Evolutionary conservation across 2,329 filamentous ascomycete genomes (phyloP).

Genomic region (Pseudogymnoascus sp.): DNA sequence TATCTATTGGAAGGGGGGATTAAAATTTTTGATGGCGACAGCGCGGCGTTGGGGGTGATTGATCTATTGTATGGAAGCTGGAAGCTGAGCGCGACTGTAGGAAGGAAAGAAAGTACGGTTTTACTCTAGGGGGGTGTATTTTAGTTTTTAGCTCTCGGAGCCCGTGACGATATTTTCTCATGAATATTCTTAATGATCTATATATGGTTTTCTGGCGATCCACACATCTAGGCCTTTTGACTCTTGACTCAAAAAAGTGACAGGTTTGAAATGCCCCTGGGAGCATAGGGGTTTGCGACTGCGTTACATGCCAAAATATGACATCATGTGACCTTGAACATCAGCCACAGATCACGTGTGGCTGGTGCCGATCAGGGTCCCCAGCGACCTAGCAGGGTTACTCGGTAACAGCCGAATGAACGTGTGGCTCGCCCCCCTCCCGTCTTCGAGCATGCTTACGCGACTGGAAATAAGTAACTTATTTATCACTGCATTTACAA

Average conservation of each 20-base stretch:
- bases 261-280: not conserved
- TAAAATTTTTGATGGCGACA: not conserved
- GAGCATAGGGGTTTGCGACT: not conserved
- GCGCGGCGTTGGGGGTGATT: constrained; percentile 3
- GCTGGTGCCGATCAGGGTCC: not conserved
- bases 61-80: not conserved
- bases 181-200: constrained; percentile 11
- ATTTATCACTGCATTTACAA: not conserved
- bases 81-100: not conserved
- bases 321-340: constrained; percentile 1
- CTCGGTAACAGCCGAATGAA: constrained; percentile 8
- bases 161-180: constrained; percentile 4
- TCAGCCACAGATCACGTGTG: constrained; percentile 6
- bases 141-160: constrained; percentile 1
- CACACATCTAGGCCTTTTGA: not conserved
- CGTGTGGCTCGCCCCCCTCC: not conserved
- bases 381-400: not conserved
- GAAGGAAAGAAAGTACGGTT: not conserved
- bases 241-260: not conserved
- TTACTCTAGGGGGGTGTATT: not conserved
- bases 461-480: constrained; percentile 8
- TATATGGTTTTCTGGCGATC: not conserved
- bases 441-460: not conserved
- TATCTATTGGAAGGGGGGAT: not conserved
- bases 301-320: not conserved